Conservation (phyloP, 257 asterid genomes). For the Solanum paucissectum region DNA sequence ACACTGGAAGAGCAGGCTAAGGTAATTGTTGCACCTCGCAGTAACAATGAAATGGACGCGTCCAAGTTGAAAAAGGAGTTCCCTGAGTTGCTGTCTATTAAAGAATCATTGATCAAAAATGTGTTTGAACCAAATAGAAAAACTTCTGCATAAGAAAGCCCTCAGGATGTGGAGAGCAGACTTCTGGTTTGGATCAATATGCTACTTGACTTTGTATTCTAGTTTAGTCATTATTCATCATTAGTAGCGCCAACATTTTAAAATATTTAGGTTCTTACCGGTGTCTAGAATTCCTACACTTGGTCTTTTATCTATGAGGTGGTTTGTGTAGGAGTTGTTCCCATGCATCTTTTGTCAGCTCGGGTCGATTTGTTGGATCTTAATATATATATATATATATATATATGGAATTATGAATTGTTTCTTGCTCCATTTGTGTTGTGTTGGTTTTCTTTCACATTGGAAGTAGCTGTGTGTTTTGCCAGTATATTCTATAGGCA, state of each 20-base stretch:
- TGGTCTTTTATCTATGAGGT: background rate
- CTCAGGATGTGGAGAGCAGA: background rate
- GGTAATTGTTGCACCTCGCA: constrained; percentile 85
- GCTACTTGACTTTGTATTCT: constrained; percentile 5
- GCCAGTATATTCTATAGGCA: background rate
- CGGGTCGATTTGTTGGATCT: background rate
- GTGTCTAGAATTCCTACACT: background rate
- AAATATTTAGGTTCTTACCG: background rate
- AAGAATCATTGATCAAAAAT: constrained; percentile 76
- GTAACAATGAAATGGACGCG: constrained; percentile 87
- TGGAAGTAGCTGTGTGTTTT: background rate
- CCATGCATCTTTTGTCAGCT: background rate
- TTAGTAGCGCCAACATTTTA: background rate
- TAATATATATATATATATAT: background rate
- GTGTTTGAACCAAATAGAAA: constrained; percentile 85
- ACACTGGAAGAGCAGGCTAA: constrained; percentile 95
- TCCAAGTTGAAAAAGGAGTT: constrained; percentile 82
- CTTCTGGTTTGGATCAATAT: constrained; percentile 8
- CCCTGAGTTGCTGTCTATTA: constrained; percentile 73
- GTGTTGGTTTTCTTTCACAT: background rate
- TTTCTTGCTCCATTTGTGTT: background rate
- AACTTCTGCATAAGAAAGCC: constrained; percentile 27
- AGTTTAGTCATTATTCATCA: constrained; percentile 9
- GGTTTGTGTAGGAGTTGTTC: background rate
- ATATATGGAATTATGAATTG: background rate